A percentile compares a stretch with the other conserved stretches of the same genome.
These are phyloP conservation scores for Termitomyces bulborhizus DNA, from an alignment of 768 basidiomycete genomes.

Conservation along the genomic window DNA sequence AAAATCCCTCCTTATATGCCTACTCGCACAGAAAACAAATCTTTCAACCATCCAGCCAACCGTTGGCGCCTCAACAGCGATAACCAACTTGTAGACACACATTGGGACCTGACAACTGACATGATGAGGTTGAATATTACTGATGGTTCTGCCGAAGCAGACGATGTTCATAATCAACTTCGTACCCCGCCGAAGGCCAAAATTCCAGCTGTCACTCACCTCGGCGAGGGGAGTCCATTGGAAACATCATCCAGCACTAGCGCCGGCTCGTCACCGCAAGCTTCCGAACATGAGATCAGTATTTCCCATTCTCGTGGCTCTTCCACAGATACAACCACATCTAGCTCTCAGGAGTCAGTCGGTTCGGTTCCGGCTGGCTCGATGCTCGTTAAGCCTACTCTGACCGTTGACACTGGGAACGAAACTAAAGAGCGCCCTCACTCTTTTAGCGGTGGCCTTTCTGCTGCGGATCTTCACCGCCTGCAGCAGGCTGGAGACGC, in stretches of 20 bases:
- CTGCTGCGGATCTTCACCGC: conserved; percentile 67
- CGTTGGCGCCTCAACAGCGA: conserved; percentile 63
- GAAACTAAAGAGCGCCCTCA: conserved; percentile 76
- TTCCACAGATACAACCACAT: conserved; percentile 69
- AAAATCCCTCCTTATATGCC: conserved; percentile 41
- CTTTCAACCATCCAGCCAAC: conserved; percentile 35
- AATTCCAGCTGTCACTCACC: conserved; percentile 47
- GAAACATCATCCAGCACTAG: conserved; percentile 70
- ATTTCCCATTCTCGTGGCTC: conserved; percentile 77
- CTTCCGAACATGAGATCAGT: conserved; percentile 58
- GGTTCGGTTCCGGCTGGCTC: conserved; percentile 50
- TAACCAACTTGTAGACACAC: conserved; percentile 57
- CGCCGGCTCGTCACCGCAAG: conserved; percentile 66
- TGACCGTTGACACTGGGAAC: conserved; percentile 43
- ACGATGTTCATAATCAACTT: conserved; percentile 47
- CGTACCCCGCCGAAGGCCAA: conserved; percentile 68
- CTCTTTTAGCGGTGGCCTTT: conserved; percentile 76
- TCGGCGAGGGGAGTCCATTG: conserved; percentile 63
- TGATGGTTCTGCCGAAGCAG: conserved; percentile 44
- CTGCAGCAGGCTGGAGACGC: conserved; percentile 62
- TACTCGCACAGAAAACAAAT: conserved; percentile 33
- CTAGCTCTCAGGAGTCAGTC: conserved; percentile 51
- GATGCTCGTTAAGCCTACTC: conserved; percentile 46
- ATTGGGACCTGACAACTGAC: conserved; percentile 72
- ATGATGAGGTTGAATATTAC: conserved; percentile 68